Evolutionary conservation across 108 stramenopile species (phyloP), one percentile per base, ranked within the genome.

Genomic region (Skeletonema costatum): DNA sequence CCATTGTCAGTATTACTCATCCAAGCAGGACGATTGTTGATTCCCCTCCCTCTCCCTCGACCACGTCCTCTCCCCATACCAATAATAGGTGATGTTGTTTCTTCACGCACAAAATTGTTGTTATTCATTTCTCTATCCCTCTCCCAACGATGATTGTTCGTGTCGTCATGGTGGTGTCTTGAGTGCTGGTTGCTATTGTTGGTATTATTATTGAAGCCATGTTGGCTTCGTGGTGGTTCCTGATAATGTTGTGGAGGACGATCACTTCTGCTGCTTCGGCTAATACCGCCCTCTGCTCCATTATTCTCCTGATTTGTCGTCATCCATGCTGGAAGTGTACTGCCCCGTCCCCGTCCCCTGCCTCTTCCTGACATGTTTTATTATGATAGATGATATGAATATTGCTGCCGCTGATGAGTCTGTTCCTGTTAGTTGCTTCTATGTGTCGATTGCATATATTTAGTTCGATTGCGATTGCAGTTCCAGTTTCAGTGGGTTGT

Each of bases 291-390:
- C 10, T 19, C 63, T 8, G 17, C 16, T 64, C 33, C 63, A 35
- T 39, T 64, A 1, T 64, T 64, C 0, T 64, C 0, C 1, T 9
- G 63, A 64, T 64, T 64, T 46, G 56, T 68, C 2, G 88, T 89
- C 90, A 91, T 88, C 90, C 90, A 91, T 16, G 90, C 88, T 29
- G 90, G 90, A 42, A 91, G 78, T 41, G 88, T 91, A 44, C 42
- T 76, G 30, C 80, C 88, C 14, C 90, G 80, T 42, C 90, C 90
- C 25, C 90, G 51, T 42, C 90, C 90, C 33, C 83, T 75, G 48
- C 83, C 80, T 46, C 66, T 42, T n/a, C 76, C 76, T 9, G 53
- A 56, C 53, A 56, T 56, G 21, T 1, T 56, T 2, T 46, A 46
- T 46, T 41, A 41, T 39, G 2, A 4, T 8, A 39, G 7, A 39